A percentile compares a stretch with the other conserved stretches of the same genome.
These are phyloP conservation scores for Pleurotus sapidus DNA, from an alignment of 768 basidiomycete species.

Conservation along the genomic window DNA sequence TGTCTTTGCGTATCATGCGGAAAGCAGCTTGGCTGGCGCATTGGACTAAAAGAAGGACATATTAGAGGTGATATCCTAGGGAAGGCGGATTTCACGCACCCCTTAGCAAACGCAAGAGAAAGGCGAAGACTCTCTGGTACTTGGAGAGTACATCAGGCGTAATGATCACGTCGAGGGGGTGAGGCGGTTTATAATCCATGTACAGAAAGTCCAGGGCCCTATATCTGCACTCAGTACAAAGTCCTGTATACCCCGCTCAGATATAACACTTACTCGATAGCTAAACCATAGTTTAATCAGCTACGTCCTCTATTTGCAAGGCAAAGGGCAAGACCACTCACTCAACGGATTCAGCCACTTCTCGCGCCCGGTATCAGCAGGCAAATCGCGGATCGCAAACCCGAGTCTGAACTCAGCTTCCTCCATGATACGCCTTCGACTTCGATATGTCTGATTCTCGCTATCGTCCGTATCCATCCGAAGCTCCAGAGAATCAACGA, in stretches of 20 bases:
- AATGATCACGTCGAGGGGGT: slow-evolving; percentile 71
- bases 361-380: slow-evolving; percentile 58
- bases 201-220: slow-evolving; percentile 90
- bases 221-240: slow-evolving; percentile 9
- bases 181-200: slow-evolving; percentile 87
- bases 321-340: slow-evolving; percentile 34
- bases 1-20: slow-evolving; percentile 51
- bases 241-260: background rate
- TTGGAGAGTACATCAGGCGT: slow-evolving; percentile 72
- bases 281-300: slow-evolving; percentile 18
- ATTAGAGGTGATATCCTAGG: background rate
- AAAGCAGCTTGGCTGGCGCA: slow-evolving; percentile 63
- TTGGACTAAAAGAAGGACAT: slow-evolving; percentile 47
- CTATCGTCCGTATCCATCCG: slow-evolving; percentile 1
- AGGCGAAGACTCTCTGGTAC: slow-evolving; percentile 81
- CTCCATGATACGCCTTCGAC: slow-evolving; percentile 32
- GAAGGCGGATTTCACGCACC: slow-evolving; percentile 38
- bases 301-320: background rate
- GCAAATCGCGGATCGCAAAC: slow-evolving; percentile 79
- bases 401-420: slow-evolving; percentile 78
- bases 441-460: background rate
- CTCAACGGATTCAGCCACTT: slow-evolving; percentile 83
- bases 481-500: slow-evolving; percentile 72
- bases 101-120: slow-evolving; percentile 75
- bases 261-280: slow-evolving; percentile 41